Percentiles rank a stretch among this genome's conserved stretches.
Evolutionary conservation across 106 monocot genomes (phyloP).

Genomic region (Narthecium ossifragum): DNA sequence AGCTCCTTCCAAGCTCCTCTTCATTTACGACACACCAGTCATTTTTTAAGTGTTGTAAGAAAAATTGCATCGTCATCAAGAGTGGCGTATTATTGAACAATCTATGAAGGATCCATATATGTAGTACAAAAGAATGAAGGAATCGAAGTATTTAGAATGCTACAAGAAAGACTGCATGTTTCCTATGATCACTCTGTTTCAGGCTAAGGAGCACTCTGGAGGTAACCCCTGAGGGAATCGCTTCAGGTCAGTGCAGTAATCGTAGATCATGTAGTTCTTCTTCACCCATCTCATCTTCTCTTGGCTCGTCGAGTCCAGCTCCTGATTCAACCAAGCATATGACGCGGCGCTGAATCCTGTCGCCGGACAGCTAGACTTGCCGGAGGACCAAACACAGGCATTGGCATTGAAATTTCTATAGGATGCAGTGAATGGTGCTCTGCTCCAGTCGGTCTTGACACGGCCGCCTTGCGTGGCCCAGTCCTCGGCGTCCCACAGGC

Average conservation of each 20-base stretch:
- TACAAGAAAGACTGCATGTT: too few relatives aligned
- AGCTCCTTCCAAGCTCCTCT: too few relatives aligned
- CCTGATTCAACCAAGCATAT: conserved; percentile 24
- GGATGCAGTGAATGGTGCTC: conserved; percentile 41
- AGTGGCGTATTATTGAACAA: too few relatives aligned
- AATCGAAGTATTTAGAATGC: background rate
- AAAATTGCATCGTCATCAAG: too few relatives aligned
- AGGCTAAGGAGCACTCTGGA: conserved; percentile 23
- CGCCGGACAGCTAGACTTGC: conserved; percentile 4
- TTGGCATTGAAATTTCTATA: conserved; percentile 37
- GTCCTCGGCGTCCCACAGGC: conserved; percentile 9
- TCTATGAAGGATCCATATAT: too few relatives aligned
- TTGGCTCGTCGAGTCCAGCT: conserved; percentile 12
- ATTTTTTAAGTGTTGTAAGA: too few relatives aligned
- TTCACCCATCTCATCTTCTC: conserved; percentile 16
- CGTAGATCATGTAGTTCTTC: conserved; percentile 47
- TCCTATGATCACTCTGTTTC: too few relatives aligned
- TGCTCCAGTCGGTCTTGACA: conserved; percentile 51
- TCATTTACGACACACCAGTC: too few relatives aligned
- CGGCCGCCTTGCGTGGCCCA: conserved; percentile 55
- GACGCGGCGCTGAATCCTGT: too few relatives aligned
- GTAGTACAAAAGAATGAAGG: too few relatives aligned
- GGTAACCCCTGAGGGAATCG: conserved; percentile 38
- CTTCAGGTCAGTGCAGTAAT: conserved; percentile 41
- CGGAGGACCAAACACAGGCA: conserved; percentile 26